Evolutionary conservation across 1,284 basidiomycete species (phyloP).

Genomic region (Vanrija pseudolonga): DNA sequence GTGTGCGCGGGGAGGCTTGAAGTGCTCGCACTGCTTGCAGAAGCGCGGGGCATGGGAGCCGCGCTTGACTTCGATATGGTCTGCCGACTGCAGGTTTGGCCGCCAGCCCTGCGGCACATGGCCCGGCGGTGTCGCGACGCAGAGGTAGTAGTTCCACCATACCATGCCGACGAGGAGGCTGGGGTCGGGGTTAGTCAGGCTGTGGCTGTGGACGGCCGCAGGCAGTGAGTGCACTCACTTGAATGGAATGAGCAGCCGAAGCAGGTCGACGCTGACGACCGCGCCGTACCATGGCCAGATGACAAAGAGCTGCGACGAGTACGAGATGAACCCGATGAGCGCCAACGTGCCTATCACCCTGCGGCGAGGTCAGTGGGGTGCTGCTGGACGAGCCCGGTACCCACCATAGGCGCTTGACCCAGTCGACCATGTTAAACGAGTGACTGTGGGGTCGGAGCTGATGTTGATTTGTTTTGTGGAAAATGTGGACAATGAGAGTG

Average conservation of each 20-base stretch:
- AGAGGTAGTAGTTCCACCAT: constrained; percentile 81
- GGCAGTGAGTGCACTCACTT: constrained; percentile 62
- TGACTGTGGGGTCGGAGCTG: too few species aligned
- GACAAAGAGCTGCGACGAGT: constrained; percentile 81
- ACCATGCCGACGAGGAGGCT: constrained; percentile 72
- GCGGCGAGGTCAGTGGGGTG: neutral
- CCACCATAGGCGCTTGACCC: neutral
- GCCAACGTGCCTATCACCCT: constrained; percentile 60
- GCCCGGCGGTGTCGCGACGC: constrained; percentile 76
- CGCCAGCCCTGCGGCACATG: constrained; percentile 72
- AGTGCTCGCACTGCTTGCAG: constrained; percentile 65
- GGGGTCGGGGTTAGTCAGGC: constrained; percentile 2
- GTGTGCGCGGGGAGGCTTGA: constrained; percentile 62
- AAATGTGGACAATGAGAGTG: too few species aligned
- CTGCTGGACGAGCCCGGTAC: neutral
- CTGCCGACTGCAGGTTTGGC: constrained; percentile 64
- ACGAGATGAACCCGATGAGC: constrained; percentile 83
- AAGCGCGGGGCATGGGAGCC: constrained; percentile 72
- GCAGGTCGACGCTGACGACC: constrained; percentile 64
- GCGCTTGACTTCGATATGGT: constrained; percentile 82
- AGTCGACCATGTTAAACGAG: neutral
- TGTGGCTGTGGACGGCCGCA: too few species aligned
- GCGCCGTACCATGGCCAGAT: constrained; percentile 87
- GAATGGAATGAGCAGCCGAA: constrained; percentile 75
- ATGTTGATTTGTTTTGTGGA: too few species aligned